Evolutionary conservation across 2,329 filamentous ascomycete genomes (phyloP).

Genomic region (Alternaria consortialis): DNA sequence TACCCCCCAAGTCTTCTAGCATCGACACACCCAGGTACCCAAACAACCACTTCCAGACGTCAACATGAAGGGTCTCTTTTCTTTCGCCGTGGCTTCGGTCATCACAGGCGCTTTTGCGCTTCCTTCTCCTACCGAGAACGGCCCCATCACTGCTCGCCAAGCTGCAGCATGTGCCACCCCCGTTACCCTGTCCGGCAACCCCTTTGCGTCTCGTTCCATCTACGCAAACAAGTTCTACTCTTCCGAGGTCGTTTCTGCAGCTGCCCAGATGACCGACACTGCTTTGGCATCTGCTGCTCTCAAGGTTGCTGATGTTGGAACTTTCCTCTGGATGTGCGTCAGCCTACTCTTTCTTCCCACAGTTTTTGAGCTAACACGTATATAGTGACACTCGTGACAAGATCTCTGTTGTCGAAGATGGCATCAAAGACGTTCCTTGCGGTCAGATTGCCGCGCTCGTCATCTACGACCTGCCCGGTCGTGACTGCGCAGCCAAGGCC

Average conservation of each 20-base stretch:
- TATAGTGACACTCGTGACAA: conserved; percentile 60
- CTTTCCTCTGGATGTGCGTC: conserved; percentile 64
- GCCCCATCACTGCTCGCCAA: conserved; percentile 45
- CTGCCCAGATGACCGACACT: conserved; percentile 64
- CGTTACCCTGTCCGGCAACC: conserved; percentile 60
- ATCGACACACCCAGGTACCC: conserved; percentile 32
- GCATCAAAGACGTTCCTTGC: conserved; percentile 61
- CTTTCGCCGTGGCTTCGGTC: conserved; percentile 47
- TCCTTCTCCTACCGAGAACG: conserved; percentile 45
- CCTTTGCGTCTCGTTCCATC: conserved; percentile 60
- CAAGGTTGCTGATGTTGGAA: conserved; percentile 60
- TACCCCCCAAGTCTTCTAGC: conserved; percentile 20
- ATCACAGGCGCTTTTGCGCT: conserved; percentile 46
- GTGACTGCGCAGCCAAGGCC: conserved; percentile 71
- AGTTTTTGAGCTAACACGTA: conserved; percentile 24
- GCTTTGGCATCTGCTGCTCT: conserved; percentile 61
- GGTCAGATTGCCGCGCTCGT: conserved; percentile 64
- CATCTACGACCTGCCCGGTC: conserved; percentile 71
- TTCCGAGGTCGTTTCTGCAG: conserved; percentile 63
- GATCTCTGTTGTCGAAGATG: conserved; percentile 58
- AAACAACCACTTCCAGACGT: conserved; percentile 28
- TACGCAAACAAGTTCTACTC: conserved; percentile 65
- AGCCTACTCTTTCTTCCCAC: neutral
- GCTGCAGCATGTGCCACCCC: conserved; percentile 45
- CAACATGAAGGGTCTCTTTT: conserved; percentile 49